These are phyloP conservation scores for Camptophora hylomeconis DNA, from an alignment of 2,329 filamentous ascomycete genomes.

Conservation along the genomic window DNA sequence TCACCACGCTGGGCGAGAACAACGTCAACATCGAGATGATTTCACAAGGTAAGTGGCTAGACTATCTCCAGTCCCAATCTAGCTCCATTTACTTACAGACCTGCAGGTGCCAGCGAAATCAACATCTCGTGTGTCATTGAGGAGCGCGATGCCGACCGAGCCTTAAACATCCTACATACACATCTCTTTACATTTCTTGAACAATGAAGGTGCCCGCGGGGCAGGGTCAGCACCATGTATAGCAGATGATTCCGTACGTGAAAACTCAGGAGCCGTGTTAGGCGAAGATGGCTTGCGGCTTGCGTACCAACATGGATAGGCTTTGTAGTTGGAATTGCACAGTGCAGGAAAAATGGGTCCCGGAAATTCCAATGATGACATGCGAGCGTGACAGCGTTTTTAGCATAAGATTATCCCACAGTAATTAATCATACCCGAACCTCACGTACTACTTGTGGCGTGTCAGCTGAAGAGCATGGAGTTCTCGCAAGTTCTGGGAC, in stretches of 20 bases:
- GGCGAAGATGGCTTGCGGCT: neutral
- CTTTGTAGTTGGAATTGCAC: no score
- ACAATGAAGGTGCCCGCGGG: constrained; percentile 26
- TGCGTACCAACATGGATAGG: no score
- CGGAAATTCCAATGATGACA: no score
- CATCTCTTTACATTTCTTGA: constrained; percentile 94
- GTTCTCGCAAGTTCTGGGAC: no score
- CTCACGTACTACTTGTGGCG: no score
- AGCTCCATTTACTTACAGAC: constrained; percentile 1
- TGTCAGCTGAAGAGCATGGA: no score
- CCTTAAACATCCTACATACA: constrained; percentile 92
- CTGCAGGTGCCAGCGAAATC: constrained; percentile 83
- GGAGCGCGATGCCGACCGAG: constrained; percentile 75
- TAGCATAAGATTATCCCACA: no score
- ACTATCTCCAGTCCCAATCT: neutral
- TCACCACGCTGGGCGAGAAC: constrained; percentile 83
- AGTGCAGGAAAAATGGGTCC: no score
- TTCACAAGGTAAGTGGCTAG: constrained; percentile 62
- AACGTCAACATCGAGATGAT: constrained; percentile 99
- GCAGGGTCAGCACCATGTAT: neutral
- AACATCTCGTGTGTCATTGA: constrained; percentile 98
- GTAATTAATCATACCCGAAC: no score
- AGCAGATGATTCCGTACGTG: neutral
- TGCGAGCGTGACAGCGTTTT: no score
- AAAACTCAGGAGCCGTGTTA: neutral